Conservation (phyloP, 257 asterid species). For the Salvia miltiorrhiza region DNA sequence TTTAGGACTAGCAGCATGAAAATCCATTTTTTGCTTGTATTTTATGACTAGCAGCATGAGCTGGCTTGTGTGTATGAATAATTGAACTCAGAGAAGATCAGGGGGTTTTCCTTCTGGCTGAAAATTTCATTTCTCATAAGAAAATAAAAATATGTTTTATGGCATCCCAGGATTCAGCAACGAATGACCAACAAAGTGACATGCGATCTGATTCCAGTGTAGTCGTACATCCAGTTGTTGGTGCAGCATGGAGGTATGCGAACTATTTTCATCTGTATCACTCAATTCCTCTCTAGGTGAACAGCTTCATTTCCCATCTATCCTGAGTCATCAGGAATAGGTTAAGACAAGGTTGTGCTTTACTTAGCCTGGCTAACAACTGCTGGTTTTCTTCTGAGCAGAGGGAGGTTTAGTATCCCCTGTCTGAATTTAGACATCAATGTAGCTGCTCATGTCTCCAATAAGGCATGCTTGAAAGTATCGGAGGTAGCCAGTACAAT, state of each 20-base stretch:
- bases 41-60: no score
- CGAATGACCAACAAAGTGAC: slow-evolving; percentile 16
- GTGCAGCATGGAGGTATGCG: slow-evolving; percentile 46
- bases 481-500: slow-evolving; percentile 30
- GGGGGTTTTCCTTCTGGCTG: background rate
- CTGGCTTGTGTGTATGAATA: no score
- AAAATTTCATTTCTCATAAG: background rate
- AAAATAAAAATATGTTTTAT: background rate
- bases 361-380: slow-evolving; percentile 6
- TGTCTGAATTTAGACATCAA: slow-evolving; percentile 28
- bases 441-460: slow-evolving; percentile 36
- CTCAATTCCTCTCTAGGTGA: background rate
- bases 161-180: slow-evolving; percentile 23
- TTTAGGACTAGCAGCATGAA: no score
- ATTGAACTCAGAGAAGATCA: background rate
- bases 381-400: slow-evolving; percentile 22
- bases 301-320: background rate
- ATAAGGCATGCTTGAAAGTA: slow-evolving; percentile 29
- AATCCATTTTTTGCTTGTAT: no score
- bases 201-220: slow-evolving; percentile 18
- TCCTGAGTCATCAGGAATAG: no score
- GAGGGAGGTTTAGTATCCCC: slow-evolving; percentile 43
- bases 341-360: background rate
- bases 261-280: background rate
- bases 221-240: slow-evolving; percentile 23